These are phyloP conservation scores for Aspergillus fijiensis DNA, from an alignment of 2,329 filamentous ascomycete genomes.

Conservation along the genomic window DNA sequence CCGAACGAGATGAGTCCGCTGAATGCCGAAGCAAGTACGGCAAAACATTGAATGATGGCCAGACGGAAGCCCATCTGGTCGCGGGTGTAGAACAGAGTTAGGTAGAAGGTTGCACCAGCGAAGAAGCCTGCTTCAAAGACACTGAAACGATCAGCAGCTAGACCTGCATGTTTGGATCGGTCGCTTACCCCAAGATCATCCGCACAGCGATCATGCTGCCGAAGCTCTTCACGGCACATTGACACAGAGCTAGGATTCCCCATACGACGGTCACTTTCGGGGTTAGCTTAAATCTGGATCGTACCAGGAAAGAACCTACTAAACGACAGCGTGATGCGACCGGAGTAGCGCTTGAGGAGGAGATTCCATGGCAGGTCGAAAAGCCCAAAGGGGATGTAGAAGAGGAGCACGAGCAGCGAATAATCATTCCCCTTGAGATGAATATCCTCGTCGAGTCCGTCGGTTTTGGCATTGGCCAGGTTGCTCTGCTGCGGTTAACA, in stretches of 20 bases:
- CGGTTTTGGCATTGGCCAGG: constrained; percentile 48
- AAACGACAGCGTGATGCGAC: constrained; percentile 40
- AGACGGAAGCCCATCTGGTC: constrained; percentile 46
- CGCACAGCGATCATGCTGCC: constrained; percentile 51
- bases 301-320: constrained; percentile 10
- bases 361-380: constrained; percentile 50
- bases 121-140: constrained; percentile 56
- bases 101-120: constrained; percentile 55
- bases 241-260: constrained; percentile 41
- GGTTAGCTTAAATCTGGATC: constrained; percentile 38
- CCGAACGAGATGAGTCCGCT: constrained; percentile 44
- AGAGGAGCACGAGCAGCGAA: constrained; percentile 44
- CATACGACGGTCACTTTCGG: constrained; percentile 30
- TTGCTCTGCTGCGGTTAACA: constrained; percentile 40
- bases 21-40: constrained; percentile 43
- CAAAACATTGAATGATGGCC: constrained; percentile 47
- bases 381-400: constrained; percentile 53
- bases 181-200: constrained; percentile 36
- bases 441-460: constrained; percentile 47
- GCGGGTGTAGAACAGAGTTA: constrained; percentile 49
- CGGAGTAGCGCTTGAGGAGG: constrained; percentile 44
- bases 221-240: constrained; percentile 52
- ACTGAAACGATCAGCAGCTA: not conserved
- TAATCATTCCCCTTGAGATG: constrained; percentile 37
- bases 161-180: accelerated